These are phyloP conservation scores for Colletotrichum paranaense DNA, from an alignment of 2,329 filamentous ascomycete species.

Conservation along the genomic window DNA sequence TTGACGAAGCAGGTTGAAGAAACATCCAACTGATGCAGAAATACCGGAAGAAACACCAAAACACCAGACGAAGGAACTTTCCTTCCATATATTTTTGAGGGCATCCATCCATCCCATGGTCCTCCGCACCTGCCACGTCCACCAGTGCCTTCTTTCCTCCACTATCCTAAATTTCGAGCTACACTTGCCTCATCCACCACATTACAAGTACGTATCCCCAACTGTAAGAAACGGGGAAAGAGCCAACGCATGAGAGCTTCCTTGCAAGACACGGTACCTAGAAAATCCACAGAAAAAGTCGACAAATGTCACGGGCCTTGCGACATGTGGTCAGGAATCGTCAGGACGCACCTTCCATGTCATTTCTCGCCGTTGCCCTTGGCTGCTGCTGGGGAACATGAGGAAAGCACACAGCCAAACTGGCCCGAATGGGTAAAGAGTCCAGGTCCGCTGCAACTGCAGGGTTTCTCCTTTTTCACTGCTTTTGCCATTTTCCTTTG, in stretches of 20 bases:
- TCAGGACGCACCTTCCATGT: not conserved
- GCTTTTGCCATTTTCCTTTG: not conserved
- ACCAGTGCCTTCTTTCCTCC: not conserved
- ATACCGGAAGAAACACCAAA: too few species aligned
- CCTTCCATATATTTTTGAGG: too few species aligned
- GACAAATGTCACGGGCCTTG: not conserved
- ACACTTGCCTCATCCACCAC: not conserved
- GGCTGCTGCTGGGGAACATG: not conserved
- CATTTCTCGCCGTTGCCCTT: not conserved
- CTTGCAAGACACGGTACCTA: not conserved
- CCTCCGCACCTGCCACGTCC: not conserved
- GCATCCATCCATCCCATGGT: too few species aligned
- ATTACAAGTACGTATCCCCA: not conserved
- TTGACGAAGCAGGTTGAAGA: too few species aligned
- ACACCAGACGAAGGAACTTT: not conserved
- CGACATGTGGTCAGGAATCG: slow-evolving; percentile 1
- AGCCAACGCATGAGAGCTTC: not conserved
- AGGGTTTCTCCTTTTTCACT: slow-evolving; percentile 24
- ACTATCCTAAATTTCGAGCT: not conserved
- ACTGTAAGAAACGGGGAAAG: not conserved
- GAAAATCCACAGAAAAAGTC: not conserved
- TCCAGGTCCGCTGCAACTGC: not conserved
- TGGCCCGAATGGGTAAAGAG: not conserved
- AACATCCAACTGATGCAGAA: too few species aligned
- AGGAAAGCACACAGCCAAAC: not conserved